Conservation (phyloP, 495 filamentous ascomycete genomes). For the Lineolata rhizophorae region DNA sequence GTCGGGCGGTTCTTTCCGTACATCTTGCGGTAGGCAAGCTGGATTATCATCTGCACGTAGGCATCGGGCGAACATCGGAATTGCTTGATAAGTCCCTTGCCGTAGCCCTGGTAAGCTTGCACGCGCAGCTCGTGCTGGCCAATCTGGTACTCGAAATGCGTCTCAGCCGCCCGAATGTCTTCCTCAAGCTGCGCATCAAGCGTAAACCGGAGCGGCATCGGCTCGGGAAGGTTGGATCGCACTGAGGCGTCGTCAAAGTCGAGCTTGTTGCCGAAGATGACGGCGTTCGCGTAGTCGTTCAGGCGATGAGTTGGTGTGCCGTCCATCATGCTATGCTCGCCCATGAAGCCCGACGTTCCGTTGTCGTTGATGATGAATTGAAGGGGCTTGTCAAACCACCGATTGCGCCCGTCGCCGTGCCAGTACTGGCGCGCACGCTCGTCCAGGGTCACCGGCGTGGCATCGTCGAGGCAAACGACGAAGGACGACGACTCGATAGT, state of each 20-base stretch:
- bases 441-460: slow-evolving; percentile 77
- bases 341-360: slow-evolving; percentile 90
- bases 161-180: slow-evolving; percentile 53
- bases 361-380: slow-evolving; percentile 99
- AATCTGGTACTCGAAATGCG: slow-evolving; percentile 61
- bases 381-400: slow-evolving; percentile 96
- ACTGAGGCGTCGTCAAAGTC: slow-evolving; percentile 55
- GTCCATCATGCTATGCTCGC: slow-evolving; percentile 99
- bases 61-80: slow-evolving; percentile 97
- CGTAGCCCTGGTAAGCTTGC: slow-evolving; percentile 90
- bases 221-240: slow-evolving; percentile 70
- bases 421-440: slow-evolving; percentile 93
- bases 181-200: slow-evolving; percentile 45
- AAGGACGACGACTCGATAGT: slow-evolving; percentile 83
- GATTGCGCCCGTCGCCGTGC: slow-evolving; percentile 90
- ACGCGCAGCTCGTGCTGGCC: slow-evolving; percentile 76
- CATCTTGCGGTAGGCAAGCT: slow-evolving; percentile 98
- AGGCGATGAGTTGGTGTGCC: slow-evolving; percentile 92
- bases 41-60: slow-evolving; percentile 96
- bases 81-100: slow-evolving; percentile 97
- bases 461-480: slow-evolving; percentile 83
- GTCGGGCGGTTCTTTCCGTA: slow-evolving; percentile 95
- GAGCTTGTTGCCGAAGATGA: slow-evolving; percentile 80
- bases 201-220: slow-evolving; percentile 51
- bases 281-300: slow-evolving; percentile 76